Evolutionary conservation across 2,329 filamentous ascomycete species (phyloP), one percentile per base, ranked within the genome.

Genomic region (Fusarium buxicola): DNA sequence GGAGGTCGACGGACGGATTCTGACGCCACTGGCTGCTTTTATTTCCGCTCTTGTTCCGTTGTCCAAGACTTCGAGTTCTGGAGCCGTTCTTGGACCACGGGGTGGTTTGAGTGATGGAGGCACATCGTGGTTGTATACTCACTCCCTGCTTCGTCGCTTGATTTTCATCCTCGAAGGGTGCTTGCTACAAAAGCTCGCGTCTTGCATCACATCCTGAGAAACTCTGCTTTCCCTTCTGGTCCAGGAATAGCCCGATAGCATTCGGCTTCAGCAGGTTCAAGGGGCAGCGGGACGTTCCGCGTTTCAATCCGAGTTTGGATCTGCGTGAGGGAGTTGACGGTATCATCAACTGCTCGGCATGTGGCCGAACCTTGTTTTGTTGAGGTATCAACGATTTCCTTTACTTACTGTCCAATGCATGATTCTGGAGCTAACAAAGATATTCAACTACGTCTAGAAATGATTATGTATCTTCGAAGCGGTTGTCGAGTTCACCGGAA

Each of bases 1-100:
- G 45, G 6, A 21, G 21, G 21, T 21, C 21, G 21, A 21, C 6
- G 21, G 21, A 39, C 15, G 4, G 36, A 38, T 36, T 27, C 28
- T 56, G 60, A 48, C 55, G 60, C 60, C 60, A 56, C 48, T 12
- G 16, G 30, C 59, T 43, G 24, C 11, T 30, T 25, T 59, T 32
- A 13, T 35, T 39, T 38, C 32, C 15, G 25, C 21, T 21, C 21
- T 6, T 21, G 21, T 21, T 21, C 28, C n/a, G 13, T 39, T 51
- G 30, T n/a, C 41, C 16, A 44, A 18, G 13, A 9, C 15, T 43
- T 36, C 24, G 21, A 15, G n/a, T 41, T 21, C 25, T 31, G 12
- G 39, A 16, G 40, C 13, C 24, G 27, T 8, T 40, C 43, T 40
- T 7, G 7, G 10, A 31, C 12, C 11, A 12, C 13, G 16, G 27